Conservation (phyloP, 192 early-diverging fungal genomes). For the Rhizophagus sp. region DNA sequence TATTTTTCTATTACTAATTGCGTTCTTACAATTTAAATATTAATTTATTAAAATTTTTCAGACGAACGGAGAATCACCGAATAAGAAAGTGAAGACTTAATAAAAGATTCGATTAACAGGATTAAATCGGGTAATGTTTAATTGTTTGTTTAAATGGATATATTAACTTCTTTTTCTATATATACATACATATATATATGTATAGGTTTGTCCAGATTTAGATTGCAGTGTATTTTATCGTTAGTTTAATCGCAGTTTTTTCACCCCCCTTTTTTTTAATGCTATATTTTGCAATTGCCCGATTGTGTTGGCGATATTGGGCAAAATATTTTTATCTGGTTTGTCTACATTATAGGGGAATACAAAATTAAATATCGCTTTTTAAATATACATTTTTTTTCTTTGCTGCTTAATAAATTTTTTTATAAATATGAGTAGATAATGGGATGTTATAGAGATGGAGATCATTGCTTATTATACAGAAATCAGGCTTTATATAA, state of each 20-base stretch:
- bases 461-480: too few species aligned
- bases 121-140: not conserved
- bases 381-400: not conserved
- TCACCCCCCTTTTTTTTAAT: not conserved
- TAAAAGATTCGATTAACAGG: not conserved
- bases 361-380: not conserved
- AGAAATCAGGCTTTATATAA: too few species aligned
- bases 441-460: too few species aligned
- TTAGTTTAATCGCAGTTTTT: not conserved
- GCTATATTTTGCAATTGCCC: not conserved
- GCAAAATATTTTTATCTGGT: not conserved
- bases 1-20: not conserved
- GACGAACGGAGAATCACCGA: conserved; percentile 9
- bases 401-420: not conserved
- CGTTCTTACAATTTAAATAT: not conserved
- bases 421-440: not conserved
- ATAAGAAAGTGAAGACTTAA: conserved; percentile 23
- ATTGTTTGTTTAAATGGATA: not conserved
- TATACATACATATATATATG: too few species aligned
- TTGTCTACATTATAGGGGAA: not conserved
- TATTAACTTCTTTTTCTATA: not conserved
- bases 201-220: not conserved
- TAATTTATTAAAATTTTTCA: not conserved
- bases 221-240: not conserved
- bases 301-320: not conserved